Evolutionary conservation across 208 protist genomes (phyloP).

Genomic region (Leishmania martiniquensis): DNA sequence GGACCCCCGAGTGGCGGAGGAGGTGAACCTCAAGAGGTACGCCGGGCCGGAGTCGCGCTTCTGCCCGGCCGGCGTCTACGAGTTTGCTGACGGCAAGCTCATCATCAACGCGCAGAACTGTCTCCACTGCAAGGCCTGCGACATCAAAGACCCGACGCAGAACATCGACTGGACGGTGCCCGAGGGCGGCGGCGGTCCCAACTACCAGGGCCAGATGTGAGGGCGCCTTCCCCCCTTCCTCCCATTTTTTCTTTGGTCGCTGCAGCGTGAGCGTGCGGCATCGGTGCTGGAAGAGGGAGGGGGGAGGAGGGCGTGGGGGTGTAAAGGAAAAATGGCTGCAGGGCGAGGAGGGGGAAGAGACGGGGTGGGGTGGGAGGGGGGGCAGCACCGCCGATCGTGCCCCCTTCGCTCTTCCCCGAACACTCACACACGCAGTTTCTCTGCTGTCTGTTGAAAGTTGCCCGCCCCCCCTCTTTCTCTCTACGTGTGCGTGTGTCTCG

Average conservation of each 20-base stretch:
- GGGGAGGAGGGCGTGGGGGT: too few relatives aligned
- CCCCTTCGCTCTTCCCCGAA: too few relatives aligned
- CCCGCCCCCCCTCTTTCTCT: too few relatives aligned
- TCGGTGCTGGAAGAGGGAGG: background rate
- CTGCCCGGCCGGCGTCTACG: conserved; percentile 98
- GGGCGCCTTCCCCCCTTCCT: background rate
- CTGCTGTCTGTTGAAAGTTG: too few relatives aligned
- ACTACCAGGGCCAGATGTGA: conserved; percentile 89
- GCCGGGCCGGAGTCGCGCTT: conserved; percentile 94
- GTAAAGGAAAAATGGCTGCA: too few relatives aligned
- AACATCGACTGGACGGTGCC: conserved; percentile 98
- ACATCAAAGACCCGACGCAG: conserved; percentile 98
- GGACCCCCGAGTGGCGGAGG: conserved; percentile 67
- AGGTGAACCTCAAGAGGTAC: conserved; percentile 90
- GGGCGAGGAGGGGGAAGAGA: too few relatives aligned
- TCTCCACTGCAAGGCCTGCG: conserved; percentile 99
- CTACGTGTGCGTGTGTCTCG: background rate
- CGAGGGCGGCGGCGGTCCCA: conserved; percentile 91
- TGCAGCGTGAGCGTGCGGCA: background rate
- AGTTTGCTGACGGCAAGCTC: conserved; percentile 89
- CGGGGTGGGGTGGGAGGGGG: too few relatives aligned
- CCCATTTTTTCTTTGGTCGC: too few relatives aligned
- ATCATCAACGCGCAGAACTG: conserved; percentile 99
- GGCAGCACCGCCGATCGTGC: too few relatives aligned
- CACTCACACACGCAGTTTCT: too few relatives aligned